Conservation (phyloP, 2,329 filamentous ascomycete species). For the Didymella glomerata region DNA sequence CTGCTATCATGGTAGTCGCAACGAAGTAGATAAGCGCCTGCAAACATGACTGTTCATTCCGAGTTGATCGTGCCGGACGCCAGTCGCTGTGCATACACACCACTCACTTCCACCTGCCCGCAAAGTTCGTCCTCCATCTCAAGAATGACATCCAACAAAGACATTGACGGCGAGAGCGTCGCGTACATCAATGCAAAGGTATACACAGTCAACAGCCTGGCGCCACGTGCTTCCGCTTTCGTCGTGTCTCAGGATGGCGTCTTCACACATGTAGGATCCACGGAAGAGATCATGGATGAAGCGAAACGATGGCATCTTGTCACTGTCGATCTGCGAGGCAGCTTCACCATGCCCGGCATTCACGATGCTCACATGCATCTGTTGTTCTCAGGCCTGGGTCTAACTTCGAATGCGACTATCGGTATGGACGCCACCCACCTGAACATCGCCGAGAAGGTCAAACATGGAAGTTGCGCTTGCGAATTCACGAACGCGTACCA, state of each 20-base stretch:
- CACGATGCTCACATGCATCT: constrained; percentile 51
- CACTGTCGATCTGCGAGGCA: constrained; percentile 36
- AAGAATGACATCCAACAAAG: background rate
- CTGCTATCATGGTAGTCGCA: background rate
- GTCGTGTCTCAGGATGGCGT: constrained; percentile 39
- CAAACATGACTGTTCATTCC: background rate
- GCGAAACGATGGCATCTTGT: constrained; percentile 28
- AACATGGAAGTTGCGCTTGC: constrained; percentile 40
- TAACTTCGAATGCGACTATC: constrained; percentile 39
- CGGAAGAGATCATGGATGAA: constrained; percentile 28
- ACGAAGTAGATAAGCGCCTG: background rate
- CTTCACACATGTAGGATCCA: constrained; percentile 39
- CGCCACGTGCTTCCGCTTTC: constrained; percentile 40
- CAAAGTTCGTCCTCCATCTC: background rate
- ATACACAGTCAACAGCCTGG: constrained; percentile 36
- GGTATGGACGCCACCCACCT: constrained; percentile 33
- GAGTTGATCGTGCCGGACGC: background rate
- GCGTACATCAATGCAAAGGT: constrained; percentile 44
- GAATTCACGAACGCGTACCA: constrained; percentile 36
- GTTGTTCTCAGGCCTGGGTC: constrained; percentile 37
- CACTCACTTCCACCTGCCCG: background rate
- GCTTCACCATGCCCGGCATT: constrained; percentile 51
- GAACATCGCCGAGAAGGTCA: constrained; percentile 34
- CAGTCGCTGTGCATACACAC: no score
- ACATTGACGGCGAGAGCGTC: constrained; percentile 5